phyloP scores from a whole-genome alignment of 2,329 filamentous ascomycete species.

The Ambrosiella beaveri region DNA sequence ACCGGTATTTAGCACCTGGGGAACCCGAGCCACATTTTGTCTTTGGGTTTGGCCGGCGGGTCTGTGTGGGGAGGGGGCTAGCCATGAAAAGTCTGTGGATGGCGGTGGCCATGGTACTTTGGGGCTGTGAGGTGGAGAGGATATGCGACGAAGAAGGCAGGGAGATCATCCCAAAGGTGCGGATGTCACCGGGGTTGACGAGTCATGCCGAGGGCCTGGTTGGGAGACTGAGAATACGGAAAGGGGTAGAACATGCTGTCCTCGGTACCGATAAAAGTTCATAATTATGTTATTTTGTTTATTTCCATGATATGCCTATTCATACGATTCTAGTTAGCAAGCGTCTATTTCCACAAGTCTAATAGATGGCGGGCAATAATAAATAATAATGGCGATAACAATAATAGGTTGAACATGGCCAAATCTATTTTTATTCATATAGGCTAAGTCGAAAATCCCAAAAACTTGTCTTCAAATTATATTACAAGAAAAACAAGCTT shows the following conservation, averaged over 20 bases:
- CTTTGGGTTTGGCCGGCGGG: conserved; percentile 35
- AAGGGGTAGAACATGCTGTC: neutral
- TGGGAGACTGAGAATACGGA: neutral
- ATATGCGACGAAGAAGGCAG: conserved; percentile 20
- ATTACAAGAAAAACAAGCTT: too few species aligned
- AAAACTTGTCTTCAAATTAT: too few species aligned
- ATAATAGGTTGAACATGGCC: too few species aligned
- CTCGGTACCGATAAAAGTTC: neutral
- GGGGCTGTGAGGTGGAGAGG: conserved; percentile 17
- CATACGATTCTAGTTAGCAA: too few species aligned
- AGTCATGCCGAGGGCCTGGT: conserved; percentile 13
- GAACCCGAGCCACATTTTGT: conserved; percentile 30
- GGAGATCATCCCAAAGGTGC: conserved; percentile 19
- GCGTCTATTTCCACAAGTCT: too few species aligned
- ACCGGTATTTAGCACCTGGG: conserved; percentile 24
- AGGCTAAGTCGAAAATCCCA: too few species aligned
- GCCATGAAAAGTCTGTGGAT: conserved; percentile 29
- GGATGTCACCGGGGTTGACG: conserved; percentile 17
- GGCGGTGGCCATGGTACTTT: conserved; percentile 24
- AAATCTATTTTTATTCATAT: too few species aligned
- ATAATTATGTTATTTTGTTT: too few species aligned
- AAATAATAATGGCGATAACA: too few species aligned
- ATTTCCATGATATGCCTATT: too few species aligned
- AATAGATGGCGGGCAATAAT: too few species aligned
- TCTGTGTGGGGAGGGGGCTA: conserved; percentile 33